These are phyloP conservation scores for Fermentozyma sake DNA, from an alignment of 1,139 yeast species.

Conservation along the genomic window DNA sequence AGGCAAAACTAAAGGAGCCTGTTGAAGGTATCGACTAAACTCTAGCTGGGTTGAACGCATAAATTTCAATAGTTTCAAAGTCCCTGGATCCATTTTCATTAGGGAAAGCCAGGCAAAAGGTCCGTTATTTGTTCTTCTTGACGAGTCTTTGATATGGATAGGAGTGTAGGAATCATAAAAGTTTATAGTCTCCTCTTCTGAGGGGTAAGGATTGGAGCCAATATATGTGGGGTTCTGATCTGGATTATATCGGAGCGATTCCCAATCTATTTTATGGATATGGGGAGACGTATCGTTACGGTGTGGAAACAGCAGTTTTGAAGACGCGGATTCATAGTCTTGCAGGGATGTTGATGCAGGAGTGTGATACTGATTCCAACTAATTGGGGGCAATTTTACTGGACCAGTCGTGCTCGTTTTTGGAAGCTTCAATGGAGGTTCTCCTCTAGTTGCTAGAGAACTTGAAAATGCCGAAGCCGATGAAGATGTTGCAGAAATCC, in stretches of 20 bases:
- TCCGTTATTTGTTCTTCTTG: constrained; percentile 13
- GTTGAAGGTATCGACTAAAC: constrained; percentile 1
- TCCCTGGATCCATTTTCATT: constrained; percentile 13
- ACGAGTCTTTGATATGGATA: constrained; percentile 17
- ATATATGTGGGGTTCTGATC: constrained; percentile 13
- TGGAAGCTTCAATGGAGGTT: too few relatives aligned
- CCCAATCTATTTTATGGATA: too few relatives aligned
- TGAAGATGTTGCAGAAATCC: too few relatives aligned
- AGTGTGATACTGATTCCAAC: too few relatives aligned
- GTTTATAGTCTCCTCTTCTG: constrained; percentile 12
- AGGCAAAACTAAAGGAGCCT: constrained; percentile 1
- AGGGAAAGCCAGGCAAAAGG: constrained; percentile 37
- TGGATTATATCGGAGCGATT: constrained; percentile 3
- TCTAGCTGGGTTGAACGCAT: constrained; percentile 5
- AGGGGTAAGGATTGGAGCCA: constrained; percentile 24
- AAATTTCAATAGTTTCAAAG: constrained; percentile 13
- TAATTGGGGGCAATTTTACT: too few relatives aligned
- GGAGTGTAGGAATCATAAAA: constrained; percentile 21
- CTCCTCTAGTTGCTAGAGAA: too few relatives aligned
- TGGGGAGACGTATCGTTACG: too few relatives aligned
- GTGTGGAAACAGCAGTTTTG: too few relatives aligned
- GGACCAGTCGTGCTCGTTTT: too few relatives aligned
- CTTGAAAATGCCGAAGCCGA: too few relatives aligned
- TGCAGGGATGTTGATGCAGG: too few relatives aligned
- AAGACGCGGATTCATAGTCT: too few relatives aligned